These are phyloP conservation scores for Curvularia verruculosa DNA, from an alignment of 2,329 filamentous ascomycete species.

Conservation along the genomic window DNA sequence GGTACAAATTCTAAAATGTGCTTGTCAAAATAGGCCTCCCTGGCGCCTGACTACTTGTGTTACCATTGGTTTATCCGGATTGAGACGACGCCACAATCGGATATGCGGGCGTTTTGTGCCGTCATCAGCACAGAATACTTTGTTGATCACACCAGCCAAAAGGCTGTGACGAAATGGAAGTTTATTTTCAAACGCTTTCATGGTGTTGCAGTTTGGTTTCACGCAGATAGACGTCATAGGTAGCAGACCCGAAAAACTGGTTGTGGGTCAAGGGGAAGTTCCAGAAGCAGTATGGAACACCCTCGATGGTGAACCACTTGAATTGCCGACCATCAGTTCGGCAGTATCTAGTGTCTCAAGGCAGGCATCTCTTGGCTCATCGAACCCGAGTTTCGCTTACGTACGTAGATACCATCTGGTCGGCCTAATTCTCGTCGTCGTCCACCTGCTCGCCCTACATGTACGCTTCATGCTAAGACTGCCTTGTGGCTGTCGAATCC, in stretches of 20 bases:
- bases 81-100: slow-evolving; percentile 11
- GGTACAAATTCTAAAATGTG: background rate
- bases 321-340: background rate
- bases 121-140: background rate
- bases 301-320: background rate
- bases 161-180: background rate
- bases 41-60: background rate
- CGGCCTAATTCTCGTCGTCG: slow-evolving; percentile 14
- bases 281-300: background rate
- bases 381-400: background rate
- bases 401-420: slow-evolving; percentile 6
- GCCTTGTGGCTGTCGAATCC: slow-evolving; percentile 1
- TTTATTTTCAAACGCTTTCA: background rate
- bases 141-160: background rate
- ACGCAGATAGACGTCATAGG: background rate
- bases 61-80: slow-evolving; percentile 5
- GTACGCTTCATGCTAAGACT: slow-evolving; percentile 8
- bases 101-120: slow-evolving; percentile 7
- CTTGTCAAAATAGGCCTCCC: background rate
- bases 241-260: background rate
- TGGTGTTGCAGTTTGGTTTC: background rate
- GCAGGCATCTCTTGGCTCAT: too few relatives aligned
- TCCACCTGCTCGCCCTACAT: slow-evolving; percentile 11
- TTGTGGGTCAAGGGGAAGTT: background rate
- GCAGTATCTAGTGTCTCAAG: background rate